Evolutionary conservation across 208 protist species (phyloP), one percentile per base, ranked within the genome.

Genomic region (Borovskyia barvae): DNA sequence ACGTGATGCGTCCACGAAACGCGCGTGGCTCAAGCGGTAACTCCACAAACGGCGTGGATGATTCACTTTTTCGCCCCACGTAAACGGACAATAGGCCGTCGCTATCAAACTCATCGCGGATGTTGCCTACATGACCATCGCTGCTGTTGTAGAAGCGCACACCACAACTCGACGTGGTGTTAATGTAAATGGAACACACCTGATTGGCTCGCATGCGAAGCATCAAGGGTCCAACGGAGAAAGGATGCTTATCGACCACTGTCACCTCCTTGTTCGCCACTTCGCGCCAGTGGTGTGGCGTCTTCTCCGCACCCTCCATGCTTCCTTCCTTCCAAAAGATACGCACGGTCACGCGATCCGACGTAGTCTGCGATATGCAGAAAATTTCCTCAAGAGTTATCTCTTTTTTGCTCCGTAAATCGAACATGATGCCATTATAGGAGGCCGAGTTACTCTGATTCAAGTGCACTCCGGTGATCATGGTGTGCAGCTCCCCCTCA

Each of bases 371-470:
- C 19, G 90, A 77, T 15, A 92, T 74, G 59, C 82, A 96, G 54
- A 87, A 90, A 17, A 96, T 58, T 64, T 93, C 85, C 72, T 96
- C 87, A n/a, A 96, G 68, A 12, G 79, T 81, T 36, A 96, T 73
- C 63, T 96, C 83, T 47, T 78, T 54, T 47, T 85, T 84, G 51
- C 81, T 90, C 6, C 77, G 68, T 32, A 96, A 43, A 43, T 96
- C 85, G 61, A 96, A 96, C 87, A 96, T 94, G 65, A 96, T 96
- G 35, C 90, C 90, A 70, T 94, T 94, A 68, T 90, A 93, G 17
- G 87, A 93, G 7, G 83, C 80, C 2, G 85, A 85, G 75, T 85
- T 94, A 53, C 66, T 76, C 66, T 88, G 80, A 59, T 81, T 92
- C 2, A 92, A 62, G 30, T 72, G 70, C 6, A 77, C 49, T 24